Conservation (phyloP, 2,329 filamentous ascomycete genomes). For the Nemania sp. region DNA sequence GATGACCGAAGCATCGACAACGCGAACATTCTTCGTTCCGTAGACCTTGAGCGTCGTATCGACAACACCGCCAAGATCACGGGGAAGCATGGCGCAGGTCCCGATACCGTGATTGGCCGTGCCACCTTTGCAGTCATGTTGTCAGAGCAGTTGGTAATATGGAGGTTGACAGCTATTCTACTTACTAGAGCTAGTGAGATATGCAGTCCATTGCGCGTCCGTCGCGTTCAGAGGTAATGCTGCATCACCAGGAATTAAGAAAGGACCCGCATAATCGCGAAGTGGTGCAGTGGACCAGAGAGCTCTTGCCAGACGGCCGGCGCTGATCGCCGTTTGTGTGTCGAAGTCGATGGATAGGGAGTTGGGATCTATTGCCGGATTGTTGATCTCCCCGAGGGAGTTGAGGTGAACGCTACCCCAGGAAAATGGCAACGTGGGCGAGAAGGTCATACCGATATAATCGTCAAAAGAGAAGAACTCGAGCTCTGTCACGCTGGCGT, state of each 20-base stretch:
- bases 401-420: background rate
- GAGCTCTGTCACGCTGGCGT: background rate
- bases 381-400: background rate
- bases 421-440: background rate
- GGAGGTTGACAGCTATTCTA: background rate
- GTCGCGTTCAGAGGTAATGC: background rate
- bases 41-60: background rate
- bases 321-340: background rate
- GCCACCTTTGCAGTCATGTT: background rate
- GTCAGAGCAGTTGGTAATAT: background rate
- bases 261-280: background rate
- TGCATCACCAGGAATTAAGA: background rate
- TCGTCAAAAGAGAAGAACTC: background rate
- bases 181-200: background rate
- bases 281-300: background rate
- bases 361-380: conserved; percentile 2
- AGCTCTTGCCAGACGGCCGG: background rate
- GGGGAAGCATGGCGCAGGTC: background rate
- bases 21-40: background rate
- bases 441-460: background rate
- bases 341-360: background rate
- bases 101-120: background rate
- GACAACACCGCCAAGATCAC: background rate
- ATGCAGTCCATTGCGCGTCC: background rate
- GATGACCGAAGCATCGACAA: background rate